Base-by-base conservation (phyloP, 2,329 filamentous ascomycete genomes). In the Colletotrichum sp. region DNA sequence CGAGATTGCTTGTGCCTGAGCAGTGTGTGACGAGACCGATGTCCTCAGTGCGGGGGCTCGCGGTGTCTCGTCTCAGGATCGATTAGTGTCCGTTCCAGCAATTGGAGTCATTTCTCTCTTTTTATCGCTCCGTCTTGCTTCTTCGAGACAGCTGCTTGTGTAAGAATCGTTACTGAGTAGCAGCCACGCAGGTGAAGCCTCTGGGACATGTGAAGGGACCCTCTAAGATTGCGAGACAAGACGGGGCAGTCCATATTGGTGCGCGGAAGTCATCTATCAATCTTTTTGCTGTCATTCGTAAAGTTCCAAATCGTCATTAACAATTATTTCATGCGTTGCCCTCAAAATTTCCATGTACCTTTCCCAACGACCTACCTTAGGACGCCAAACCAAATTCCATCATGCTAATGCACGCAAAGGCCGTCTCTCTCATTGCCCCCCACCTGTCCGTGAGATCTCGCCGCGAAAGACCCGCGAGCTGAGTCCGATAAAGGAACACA, bases 1-100 rank as follows among this genome's bases (percentile, higher is more conserved):
- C 30, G 70, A 75, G 39, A 71, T 77, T 76, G 43, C 67, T 48
- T 76, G 75, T 77, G 61, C 64, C 72, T 72, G 64, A 60, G 6
- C 15, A 15, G 16, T 22, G 72, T 77, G 5, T n/a, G 25, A 76
- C 72, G 34, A 22, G 8, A 13, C 6, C 68, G 22, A 52, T 22
- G 27, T 62, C 30, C 43, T 61, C 58, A 25, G 36, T 18, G 48
- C 36, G 58, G 34, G 60, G 34, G 56, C 55, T 64, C 69, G 22
- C 13, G 32, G 22, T 75, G 64, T 69, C 70, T 65, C 32, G 65
- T 69, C 58, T 15, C 15, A 75, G 55, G 58, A 61, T 1, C 9
- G 43, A 48, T 48, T 48, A 22, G n/a, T 48, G 18, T 48, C n/a
- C 43, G 43, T 22, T 4, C 43, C 39, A n/a, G 39, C 6, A n/a